phyloP scores from a whole-genome alignment of 83 land plant species.

The Diphasiastrum complanatum region DNA sequence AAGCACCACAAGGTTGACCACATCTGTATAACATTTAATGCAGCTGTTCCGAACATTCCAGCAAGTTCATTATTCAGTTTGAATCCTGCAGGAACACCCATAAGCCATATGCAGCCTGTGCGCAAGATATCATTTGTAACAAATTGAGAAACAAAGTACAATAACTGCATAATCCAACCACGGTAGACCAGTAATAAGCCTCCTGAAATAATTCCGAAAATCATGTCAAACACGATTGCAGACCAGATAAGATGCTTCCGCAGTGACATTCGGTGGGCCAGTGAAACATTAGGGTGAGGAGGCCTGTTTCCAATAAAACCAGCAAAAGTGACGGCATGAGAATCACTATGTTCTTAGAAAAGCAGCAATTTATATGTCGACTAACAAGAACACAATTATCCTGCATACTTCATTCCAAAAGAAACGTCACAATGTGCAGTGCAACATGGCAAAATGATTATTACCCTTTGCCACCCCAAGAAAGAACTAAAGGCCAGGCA shows the following conservation, averaged over 20 bases:
- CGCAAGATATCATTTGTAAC: slow-evolving; percentile 73
- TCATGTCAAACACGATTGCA: slow-evolving; percentile 52
- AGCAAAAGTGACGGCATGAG: neutral
- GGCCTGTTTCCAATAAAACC: slow-evolving; percentile 29
- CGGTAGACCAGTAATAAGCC: slow-evolving; percentile 33
- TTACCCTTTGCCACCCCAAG: neutral
- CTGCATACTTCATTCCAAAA: neutral
- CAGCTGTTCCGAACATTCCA: slow-evolving; percentile 57
- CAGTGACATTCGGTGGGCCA: slow-evolving; percentile 53
- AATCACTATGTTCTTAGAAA: neutral
- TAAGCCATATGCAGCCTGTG: slow-evolving; percentile 92
- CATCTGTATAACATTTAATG: slow-evolving; percentile 80
- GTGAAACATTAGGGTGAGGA: slow-evolving; percentile 57
- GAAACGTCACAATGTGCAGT: too few relatives aligned
- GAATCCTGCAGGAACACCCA: slow-evolving; percentile 99
- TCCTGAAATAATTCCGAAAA: slow-evolving; percentile 62
- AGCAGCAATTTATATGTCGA: neutral
- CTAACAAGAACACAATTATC: neutral
- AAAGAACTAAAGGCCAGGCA: neutral
- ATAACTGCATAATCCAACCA: slow-evolving; percentile 33
- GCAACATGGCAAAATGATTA: too few relatives aligned
- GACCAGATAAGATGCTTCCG: slow-evolving; percentile 72
- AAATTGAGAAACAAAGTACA: slow-evolving; percentile 27
- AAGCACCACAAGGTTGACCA: slow-evolving; percentile 78
- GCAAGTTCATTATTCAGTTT: slow-evolving; percentile 91